These are phyloP conservation scores for Stephania cephalantha DNA, from an alignment of 164 flowering plant species.

Conservation along the genomic window DNA sequence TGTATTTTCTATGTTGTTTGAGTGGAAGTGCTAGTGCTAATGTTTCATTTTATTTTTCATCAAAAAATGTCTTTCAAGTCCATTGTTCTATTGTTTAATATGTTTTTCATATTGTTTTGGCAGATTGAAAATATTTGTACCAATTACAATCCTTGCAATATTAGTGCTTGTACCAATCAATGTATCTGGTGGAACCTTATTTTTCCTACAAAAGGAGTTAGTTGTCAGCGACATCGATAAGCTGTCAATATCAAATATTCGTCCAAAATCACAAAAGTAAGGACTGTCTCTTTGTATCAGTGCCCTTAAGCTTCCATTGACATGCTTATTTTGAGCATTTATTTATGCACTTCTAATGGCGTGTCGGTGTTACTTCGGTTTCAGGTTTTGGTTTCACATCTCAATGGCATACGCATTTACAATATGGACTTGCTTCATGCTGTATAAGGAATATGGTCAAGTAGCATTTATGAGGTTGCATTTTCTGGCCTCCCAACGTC, in stretches of 20 bases:
- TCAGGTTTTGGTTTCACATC: slow-evolving; percentile 79
- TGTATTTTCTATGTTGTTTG: not conserved
- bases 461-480: slow-evolving; percentile 78
- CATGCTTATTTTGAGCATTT: not conserved
- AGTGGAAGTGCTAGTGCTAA: not conserved
- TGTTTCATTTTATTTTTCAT: not conserved
- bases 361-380: slow-evolving; percentile 1
- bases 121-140: slow-evolving; percentile 91
- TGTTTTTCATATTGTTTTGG: slow-evolving; percentile 3
- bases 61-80: not conserved
- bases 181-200: slow-evolving; percentile 61
- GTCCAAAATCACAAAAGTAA: slow-evolving; percentile 65
- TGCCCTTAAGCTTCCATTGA: not conserved
- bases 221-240: slow-evolving; percentile 81
- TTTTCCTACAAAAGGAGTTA: slow-evolving; percentile 55
- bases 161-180: slow-evolving; percentile 84
- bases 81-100: not conserved
- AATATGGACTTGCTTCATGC: slow-evolving; percentile 76
- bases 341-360: not conserved
- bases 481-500: slow-evolving; percentile 66
- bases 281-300: not conserved
- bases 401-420: slow-evolving; percentile 74
- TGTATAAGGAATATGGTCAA: slow-evolving; percentile 71
- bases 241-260: slow-evolving; percentile 93
- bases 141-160: slow-evolving; percentile 61